Base-by-base conservation (phyloP, 2,329 filamentous ascomycete genomes). In the Diaporthe sp. region DNA sequence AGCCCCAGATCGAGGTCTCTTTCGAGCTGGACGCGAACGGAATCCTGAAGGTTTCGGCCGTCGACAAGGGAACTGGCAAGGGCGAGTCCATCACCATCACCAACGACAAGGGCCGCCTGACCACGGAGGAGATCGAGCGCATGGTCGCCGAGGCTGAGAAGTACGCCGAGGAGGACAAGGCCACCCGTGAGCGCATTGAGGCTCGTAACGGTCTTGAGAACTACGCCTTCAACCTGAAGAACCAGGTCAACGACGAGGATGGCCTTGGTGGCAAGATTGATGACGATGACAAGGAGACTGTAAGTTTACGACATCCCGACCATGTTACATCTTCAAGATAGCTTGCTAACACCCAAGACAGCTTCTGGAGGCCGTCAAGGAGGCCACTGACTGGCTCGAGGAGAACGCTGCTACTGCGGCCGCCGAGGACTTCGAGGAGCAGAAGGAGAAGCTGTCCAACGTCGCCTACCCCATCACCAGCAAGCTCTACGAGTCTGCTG, bases 111-210 rank as follows among this genome's bases (percentile, higher is more conserved):
- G 97, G 97, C 79, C 96, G 97, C 85, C 93, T 99, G 70, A 95
- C 94, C 81, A 93, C 94, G 82, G 97, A 99, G 80, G 97, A 99
- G 86, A 99, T 99, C 80, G 96, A 98, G 86, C 97, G 97, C 86
- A 99, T 99, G 97, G 95, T 99, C 78, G 92, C 93, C 79, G 97
- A 99, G 88, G 97, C 97, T 76, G 97, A 98, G 92, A 94, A 98
- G 88, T 98, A 96, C 84, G 97, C 97, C 83, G 97, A 99, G 86
- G 97, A 98, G 88, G 97, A 99, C 90, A 98, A 98, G 92, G 96
- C 96, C 77, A 97, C 94, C 82, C 95, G 95, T 84, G 94, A 97
- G 89, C 96, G 96, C 88, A 98, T 99, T 80, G 96, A 98, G 89
- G 93, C 96, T 80, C 94, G 96, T 83, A 98, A 99, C 87, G 92